Base-by-base conservation (phyloP, 768 basidiomycete genomes). In the Pisolithus tinctorius region DNA sequence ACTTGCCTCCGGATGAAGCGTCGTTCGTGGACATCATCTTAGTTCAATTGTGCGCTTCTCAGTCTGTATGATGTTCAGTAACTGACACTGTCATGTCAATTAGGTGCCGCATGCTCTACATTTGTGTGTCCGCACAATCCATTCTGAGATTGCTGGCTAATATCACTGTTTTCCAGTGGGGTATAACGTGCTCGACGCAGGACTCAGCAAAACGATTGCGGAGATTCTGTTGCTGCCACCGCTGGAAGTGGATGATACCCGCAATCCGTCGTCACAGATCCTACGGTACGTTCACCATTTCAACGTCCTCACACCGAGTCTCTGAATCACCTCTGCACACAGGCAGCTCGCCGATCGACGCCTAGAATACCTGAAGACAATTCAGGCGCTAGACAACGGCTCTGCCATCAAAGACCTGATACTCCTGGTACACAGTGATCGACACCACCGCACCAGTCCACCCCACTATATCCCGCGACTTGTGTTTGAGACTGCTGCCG, bases 341-440 rank as follows among this genome's bases (percentile, higher is more conserved):
- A 46, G 29, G 6, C n/a, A 20, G 9, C 30, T 31, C 30, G 30
- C 10, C 45, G 10, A 20, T 25, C 45, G 1, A 6, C 29, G 29
- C 14, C 17, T 1, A 25, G 11, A 36, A 46, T 46, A 31, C 31
- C 29, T 46, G 30, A 5, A n/a, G 6, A 34, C 17, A 13, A 46
- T 46, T 17, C 30, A 20, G 20, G 17, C 36, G 25, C 41, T 51
- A 29, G 49, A 54, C 36, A 26, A 51, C 16, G 40, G 45, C n/a
- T 31, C 4, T 14, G 27, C 27, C 23, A 36, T 34, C 25, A 40
- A 20, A 17, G 55, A 54, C 25, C 50, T 70, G 6, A 51, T 59
- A 2, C 53, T 53, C 5, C 53, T 51, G 1, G 43, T 67, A 4
- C 58, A 59, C 17, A 31, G 45, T 14, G 25, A 36, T n/a, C 11